A percentile compares a stretch with the other conserved stretches of the same genome.
phyloP scores from a whole-genome alignment of 1,139 yeast genomes.

The Insectozyma bohioensis region DNA sequence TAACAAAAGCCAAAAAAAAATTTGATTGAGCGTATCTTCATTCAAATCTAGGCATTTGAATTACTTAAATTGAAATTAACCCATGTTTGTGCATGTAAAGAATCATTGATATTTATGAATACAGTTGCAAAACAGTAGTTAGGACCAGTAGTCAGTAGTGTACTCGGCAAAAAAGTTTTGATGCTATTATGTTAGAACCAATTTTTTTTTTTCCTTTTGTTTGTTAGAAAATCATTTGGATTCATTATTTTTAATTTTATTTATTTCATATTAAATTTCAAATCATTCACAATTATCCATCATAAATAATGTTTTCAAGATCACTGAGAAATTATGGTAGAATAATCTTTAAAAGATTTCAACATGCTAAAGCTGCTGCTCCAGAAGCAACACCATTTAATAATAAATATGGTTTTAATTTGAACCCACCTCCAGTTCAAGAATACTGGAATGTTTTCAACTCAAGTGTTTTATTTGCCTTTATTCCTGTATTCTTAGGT shows the following conservation, averaged over 20 bases:
- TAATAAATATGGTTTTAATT: conserved; percentile 45
- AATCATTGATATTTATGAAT: too few species aligned
- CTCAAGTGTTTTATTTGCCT: conserved; percentile 36
- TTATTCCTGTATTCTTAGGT: conserved; percentile 37
- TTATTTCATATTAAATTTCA: background rate
- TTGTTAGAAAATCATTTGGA: too few species aligned
- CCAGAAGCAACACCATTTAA: conserved; percentile 30
- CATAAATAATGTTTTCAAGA: conserved; percentile 28
- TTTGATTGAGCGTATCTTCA: too few species aligned
- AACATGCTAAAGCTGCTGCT: conserved; percentile 26
- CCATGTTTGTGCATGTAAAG: too few species aligned
- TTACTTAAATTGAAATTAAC: too few species aligned
- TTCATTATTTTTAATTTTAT: background rate
- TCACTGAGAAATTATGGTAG: conserved; percentile 21
- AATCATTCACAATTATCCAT: background rate
- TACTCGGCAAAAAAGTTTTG: too few species aligned
- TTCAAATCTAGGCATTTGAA: too few species aligned
- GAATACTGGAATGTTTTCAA: conserved; percentile 48
- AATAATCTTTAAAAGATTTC: conserved; percentile 26
- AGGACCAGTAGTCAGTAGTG: too few species aligned
- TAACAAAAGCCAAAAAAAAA: too few species aligned
- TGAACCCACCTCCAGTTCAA: conserved; percentile 49
- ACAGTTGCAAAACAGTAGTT: too few species aligned
- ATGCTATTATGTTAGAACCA: too few species aligned
- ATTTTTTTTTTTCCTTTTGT: too few species aligned